phyloP scores from a whole-genome alignment of 116 monocot species.

The Trichopus zeylanicus region DNA sequence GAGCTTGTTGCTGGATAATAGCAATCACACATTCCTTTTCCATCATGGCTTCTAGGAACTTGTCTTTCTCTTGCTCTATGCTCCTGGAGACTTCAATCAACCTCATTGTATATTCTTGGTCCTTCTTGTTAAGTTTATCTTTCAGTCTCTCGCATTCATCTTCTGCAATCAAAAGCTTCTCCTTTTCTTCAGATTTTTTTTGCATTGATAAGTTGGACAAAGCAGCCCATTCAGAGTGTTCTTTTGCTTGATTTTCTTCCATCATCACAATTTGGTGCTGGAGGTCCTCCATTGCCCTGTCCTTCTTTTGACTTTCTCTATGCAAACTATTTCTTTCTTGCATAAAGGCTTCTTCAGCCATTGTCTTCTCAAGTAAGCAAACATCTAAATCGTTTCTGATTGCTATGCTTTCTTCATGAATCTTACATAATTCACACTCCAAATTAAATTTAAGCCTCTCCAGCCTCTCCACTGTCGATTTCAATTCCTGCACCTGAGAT shows the following conservation, averaged over 20 bases:
- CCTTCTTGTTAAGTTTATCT: no score
- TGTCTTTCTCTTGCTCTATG: constrained; percentile 36
- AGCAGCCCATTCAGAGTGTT: constrained; percentile 16
- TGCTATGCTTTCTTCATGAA: constrained; percentile 15
- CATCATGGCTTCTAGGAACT: constrained; percentile 22
- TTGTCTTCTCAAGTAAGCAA: constrained; percentile 25
- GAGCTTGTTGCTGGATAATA: constrained; percentile 23
- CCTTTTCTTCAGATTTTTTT: constrained; percentile 19
- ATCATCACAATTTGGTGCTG: constrained; percentile 13
- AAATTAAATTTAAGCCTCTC: constrained; percentile 34
- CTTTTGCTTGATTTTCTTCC: constrained; percentile 17
- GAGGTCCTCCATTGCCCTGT: constrained; percentile 34
- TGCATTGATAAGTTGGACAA: constrained; percentile 18
- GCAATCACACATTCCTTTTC: constrained; percentile 32
- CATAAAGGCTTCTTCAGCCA: constrained; percentile 18
- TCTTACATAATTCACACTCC: constrained; percentile 23
- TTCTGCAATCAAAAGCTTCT: constrained; percentile 20
- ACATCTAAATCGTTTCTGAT: constrained; percentile 35
- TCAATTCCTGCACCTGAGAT: constrained; percentile 33
- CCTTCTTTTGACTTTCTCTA: constrained; percentile 21
- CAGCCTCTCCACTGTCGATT: constrained; percentile 18
- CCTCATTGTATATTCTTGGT: constrained; percentile 22
- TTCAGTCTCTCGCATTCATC: constrained; percentile 27
- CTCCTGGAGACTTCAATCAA: constrained; percentile 15
- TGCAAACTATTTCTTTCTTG: constrained; percentile 20